These are phyloP conservation scores for Gardenia jasminoides DNA, from an alignment of 257 asterid species.

Conservation along the genomic window DNA sequence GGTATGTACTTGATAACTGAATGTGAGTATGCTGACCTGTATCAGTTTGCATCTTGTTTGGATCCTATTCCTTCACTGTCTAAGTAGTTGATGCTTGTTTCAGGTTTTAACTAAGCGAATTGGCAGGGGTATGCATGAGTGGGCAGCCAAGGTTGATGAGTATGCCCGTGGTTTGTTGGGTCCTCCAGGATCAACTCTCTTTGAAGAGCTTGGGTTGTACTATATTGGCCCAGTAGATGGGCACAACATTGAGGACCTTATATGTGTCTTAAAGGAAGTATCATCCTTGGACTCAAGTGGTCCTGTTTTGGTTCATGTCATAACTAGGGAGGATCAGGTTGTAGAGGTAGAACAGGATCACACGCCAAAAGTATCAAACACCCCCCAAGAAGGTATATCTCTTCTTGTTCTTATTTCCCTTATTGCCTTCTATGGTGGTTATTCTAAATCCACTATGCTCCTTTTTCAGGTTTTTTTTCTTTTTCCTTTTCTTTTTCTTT, in stretches of 20 bases:
- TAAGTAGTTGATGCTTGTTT: slow-evolving; percentile 23
- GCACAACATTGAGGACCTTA: slow-evolving; percentile 82
- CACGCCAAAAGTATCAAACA: slow-evolving; percentile 24
- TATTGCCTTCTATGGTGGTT: too few species aligned
- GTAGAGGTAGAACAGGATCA: slow-evolving; percentile 36
- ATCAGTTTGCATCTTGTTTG: neutral
- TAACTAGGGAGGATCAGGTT: slow-evolving; percentile 54
- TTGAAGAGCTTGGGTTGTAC: slow-evolving; percentile 93
- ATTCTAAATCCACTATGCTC: too few species aligned
- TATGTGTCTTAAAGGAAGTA: slow-evolving; percentile 74
- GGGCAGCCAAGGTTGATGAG: slow-evolving; percentile 96
- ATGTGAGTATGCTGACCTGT: neutral
- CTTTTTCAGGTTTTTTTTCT: too few species aligned
- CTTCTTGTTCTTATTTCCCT: neutral
- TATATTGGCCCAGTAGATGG: slow-evolving; percentile 96
- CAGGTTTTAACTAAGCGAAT: slow-evolving; percentile 74
- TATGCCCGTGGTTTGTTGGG: slow-evolving; percentile 93
- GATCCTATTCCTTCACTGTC: neutral
- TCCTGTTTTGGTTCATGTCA: slow-evolving; percentile 84
- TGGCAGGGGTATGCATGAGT: slow-evolving; percentile 84
- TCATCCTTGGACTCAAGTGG: slow-evolving; percentile 88
- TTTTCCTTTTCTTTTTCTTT: too few species aligned
- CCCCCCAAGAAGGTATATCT: slow-evolving; percentile 36
- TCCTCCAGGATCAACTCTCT: slow-evolving; percentile 90
- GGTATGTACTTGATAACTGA: neutral